A percentile compares a stretch with the other conserved stretches of the same genome.
These are phyloP conservation scores for Dalbergia cochinchinensis DNA, from an alignment of 306 rosid genomes.

Conservation along the genomic window DNA sequence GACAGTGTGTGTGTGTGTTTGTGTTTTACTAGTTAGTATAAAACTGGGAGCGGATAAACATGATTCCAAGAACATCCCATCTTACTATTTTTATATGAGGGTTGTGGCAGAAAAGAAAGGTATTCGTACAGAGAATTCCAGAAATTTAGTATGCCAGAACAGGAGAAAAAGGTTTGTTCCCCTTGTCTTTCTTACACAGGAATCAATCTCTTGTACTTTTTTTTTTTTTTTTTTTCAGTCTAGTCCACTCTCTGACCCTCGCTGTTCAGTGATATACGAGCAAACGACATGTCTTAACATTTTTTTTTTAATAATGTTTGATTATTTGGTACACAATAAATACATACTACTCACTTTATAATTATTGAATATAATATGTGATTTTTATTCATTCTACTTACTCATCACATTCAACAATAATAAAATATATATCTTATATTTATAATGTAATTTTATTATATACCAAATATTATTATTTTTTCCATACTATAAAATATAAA, in stretches of 20 bases:
- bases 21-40: neutral
- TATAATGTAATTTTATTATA: no score
- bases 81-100: slow-evolving; percentile 43
- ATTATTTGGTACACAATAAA: no score
- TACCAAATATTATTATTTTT: no score
- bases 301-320: no score
- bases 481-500: no score
- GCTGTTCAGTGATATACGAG: neutral
- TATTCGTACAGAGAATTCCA: slow-evolving; percentile 49
- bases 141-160: slow-evolving; percentile 63
- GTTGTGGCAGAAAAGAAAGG: slow-evolving; percentile 51
- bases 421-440: no score
- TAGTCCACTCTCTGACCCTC: slow-evolving; percentile 27
- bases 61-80: slow-evolving; percentile 60
- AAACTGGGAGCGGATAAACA: slow-evolving; percentile 52
- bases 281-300: neutral
- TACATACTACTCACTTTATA: no score
- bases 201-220: slow-evolving; percentile 61
- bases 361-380: no score
- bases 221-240: neutral
- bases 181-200: slow-evolving; percentile 76
- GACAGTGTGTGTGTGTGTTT: neutral
- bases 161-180: slow-evolving; percentile 68
- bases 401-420: no score
- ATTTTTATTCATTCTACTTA: no score